Evolutionary conservation across 2,329 filamentous ascomycete genomes (phyloP).

Genomic region (Ustulina deusta): DNA sequence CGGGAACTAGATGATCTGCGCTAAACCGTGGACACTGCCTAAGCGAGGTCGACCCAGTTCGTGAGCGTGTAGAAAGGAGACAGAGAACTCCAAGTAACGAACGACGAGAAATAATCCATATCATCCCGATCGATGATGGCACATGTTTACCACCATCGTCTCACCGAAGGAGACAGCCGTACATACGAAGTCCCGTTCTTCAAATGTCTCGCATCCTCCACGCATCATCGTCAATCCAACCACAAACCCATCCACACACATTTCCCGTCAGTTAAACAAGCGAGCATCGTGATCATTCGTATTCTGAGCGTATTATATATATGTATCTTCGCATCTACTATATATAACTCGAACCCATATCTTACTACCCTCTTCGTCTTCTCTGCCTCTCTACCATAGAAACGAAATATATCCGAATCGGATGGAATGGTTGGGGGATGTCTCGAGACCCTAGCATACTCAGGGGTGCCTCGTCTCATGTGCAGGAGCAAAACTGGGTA

Average conservation of each 20-base stretch:
- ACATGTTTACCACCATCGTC: constrained; percentile 1
- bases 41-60: constrained; percentile 58
- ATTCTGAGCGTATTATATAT: not conserved
- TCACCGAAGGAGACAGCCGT: not conserved
- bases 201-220: not conserved
- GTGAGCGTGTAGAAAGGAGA: constrained; percentile 6
- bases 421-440: not conserved
- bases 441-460: not conserved
- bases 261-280: not conserved
- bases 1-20: constrained; percentile 69
- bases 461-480: not conserved
- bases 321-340: not conserved
- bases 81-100: not conserved
- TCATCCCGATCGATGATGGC: constrained; percentile 5
- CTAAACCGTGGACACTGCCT: constrained; percentile 77
- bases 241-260: constrained; percentile 9
- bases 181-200: constrained; percentile 8
- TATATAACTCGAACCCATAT: constrained; percentile 7
- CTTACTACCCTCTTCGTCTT: not conserved
- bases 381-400: not conserved
- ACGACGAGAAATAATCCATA: not conserved
- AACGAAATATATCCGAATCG: not conserved
- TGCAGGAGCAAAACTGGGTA: not conserved
- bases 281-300: constrained; percentile 20
- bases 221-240: not conserved